Base-by-base conservation (phyloP, 2,329 filamentous ascomycete species). In the Chalaropsis thielavioides region DNA sequence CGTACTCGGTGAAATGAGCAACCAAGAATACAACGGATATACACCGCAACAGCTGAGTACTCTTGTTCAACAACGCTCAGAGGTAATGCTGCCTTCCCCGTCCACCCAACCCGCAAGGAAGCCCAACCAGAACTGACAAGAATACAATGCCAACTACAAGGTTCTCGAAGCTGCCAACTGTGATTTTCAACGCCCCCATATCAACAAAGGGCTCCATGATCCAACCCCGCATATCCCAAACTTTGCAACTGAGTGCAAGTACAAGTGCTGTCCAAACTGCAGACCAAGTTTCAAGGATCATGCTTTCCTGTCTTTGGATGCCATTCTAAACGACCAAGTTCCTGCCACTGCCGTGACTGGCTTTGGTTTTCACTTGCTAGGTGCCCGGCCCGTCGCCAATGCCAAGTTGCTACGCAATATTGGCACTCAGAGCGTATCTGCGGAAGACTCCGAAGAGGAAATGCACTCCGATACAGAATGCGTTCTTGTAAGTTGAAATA, bases 41-140 rank as follows among this genome's bases (percentile, higher is more conserved):
- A 74, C 74, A 0, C 76, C 77, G 1, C 72, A 74, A 4, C 80
- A 85, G 68, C 68, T 84, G 1, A 72, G 72, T 17, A 74, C 66
- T 2, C 75, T 84, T 24, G 70, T 83, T n/a, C 69, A 72, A 43
- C 82, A 84, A 69, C 76, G 80, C 61, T 75, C 78, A 67, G 71
- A 80, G 56, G 81, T 81, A 71, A 67, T 75, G 15, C 3, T 31
- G 35, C 15, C 27, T 15, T 15, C 13, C 4, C 24, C 11, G 24
- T 19, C 3, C 13, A 35, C n/a, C 24, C 15, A 19, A 58, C 27
- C 1, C 5, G 70, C 17, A 62, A 8, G 63, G 64, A 40, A 68
- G 66, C 43, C 69, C 67, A 72, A 22, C 68, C 68, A 49, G 72
- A 74, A 8, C 68, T 68, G 27, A 58, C 27, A n/a, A 19, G 31